A percentile compares a stretch with the other conserved stretches of the same genome.
Conservation (phyloP, 1,139 yeast species). For the Geotrichum bryndzae region DNA sequence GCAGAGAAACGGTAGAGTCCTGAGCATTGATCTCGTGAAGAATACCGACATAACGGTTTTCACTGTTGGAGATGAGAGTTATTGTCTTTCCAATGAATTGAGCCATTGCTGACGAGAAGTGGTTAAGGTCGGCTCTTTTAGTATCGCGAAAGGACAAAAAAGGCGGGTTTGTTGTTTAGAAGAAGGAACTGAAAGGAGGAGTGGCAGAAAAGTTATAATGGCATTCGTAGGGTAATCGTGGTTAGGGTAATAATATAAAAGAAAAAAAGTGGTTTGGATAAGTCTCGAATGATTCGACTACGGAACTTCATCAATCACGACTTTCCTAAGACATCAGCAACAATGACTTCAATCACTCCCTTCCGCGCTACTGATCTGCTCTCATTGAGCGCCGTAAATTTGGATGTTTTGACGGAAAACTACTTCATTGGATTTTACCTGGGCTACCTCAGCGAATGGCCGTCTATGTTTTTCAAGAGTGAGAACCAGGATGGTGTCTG, state of each 20-base stretch:
- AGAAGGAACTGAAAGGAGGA: neutral
- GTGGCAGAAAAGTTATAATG: neutral
- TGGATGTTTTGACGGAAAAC: constrained; percentile 87
- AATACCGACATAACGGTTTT: constrained; percentile 81
- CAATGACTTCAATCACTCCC: constrained; percentile 77
- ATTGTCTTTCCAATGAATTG: constrained; percentile 90
- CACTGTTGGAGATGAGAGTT: constrained; percentile 80
- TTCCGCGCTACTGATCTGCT: constrained; percentile 82
- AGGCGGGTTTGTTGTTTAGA: neutral
- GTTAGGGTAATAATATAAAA: neutral
- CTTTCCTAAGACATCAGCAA: neutral
- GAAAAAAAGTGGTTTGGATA: too few species aligned
- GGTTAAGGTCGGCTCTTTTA: neutral
- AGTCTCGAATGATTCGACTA: too few species aligned
- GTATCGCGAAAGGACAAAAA: neutral
- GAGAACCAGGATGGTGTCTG: constrained; percentile 36
- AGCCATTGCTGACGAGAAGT: constrained; percentile 46
- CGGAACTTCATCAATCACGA: neutral
- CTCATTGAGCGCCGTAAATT: constrained; percentile 62
- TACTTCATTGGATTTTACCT: constrained; percentile 78
- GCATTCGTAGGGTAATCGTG: neutral
- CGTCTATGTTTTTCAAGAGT: constrained; percentile 78
- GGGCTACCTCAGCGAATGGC: constrained; percentile 82
- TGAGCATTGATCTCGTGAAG: constrained; percentile 85
- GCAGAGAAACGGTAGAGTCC: constrained; percentile 83